phyloP scores from a whole-genome alignment of 2,329 filamentous ascomycete genomes.

The Meredithiella fracta region DNA sequence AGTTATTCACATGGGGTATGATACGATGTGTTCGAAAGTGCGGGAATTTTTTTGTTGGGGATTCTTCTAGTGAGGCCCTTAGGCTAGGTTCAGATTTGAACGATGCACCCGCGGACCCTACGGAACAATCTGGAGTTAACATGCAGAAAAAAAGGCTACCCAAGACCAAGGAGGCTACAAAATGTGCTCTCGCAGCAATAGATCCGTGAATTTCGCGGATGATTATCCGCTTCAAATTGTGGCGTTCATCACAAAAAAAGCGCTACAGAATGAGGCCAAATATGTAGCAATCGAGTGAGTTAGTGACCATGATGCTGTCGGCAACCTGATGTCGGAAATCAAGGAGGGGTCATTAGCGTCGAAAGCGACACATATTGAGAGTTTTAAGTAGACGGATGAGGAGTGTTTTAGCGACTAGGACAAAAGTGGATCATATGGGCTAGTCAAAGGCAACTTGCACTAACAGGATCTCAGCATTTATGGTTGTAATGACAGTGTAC shows the following conservation, averaged over 20 bases:
- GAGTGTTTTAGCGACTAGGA: constrained; percentile 12
- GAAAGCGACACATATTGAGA: background rate
- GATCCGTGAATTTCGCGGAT: background rate
- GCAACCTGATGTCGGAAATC: background rate
- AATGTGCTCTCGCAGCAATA: background rate
- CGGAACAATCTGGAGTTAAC: no score
- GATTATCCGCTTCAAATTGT: background rate
- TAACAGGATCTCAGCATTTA: background rate
- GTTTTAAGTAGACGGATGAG: constrained; percentile 8
- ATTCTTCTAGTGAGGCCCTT: no score
- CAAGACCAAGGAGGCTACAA: no score
- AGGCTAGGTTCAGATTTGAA: no score
- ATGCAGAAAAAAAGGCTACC: no score
- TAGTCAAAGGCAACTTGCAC: background rate
- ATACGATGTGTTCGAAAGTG: no score
- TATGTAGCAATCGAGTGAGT: background rate
- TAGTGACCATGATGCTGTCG: background rate
- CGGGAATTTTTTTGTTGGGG: no score
- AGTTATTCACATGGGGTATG: no score
- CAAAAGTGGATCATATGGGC: constrained; percentile 3
- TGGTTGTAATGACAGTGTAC: no score
- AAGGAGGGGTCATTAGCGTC: constrained; percentile 9
- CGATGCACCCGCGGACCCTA: no score
- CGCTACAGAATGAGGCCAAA: constrained; percentile 12
- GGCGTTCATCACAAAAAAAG: background rate